Conservation (phyloP, 225 moss, liverwort and hornwort genomes). For the Bryoerythrophyllum caledonicum region DNA sequence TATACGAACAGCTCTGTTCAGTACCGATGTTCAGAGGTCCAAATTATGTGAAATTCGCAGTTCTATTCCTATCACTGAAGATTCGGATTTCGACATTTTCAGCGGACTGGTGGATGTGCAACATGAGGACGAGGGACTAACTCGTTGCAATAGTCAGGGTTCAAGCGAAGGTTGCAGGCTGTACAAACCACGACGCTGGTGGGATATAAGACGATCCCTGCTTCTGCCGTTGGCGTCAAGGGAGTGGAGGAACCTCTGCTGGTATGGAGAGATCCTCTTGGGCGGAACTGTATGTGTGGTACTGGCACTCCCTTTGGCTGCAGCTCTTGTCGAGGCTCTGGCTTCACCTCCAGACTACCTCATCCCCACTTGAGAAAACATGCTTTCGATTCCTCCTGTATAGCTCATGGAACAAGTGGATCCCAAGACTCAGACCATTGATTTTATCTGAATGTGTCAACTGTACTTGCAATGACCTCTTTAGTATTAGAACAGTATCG, state of each 20-base stretch:
- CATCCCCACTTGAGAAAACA: constrained; percentile 40
- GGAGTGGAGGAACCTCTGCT: constrained; percentile 42
- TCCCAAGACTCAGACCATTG: neutral
- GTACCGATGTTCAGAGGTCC: constrained; percentile 2
- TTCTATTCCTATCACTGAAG: constrained; percentile 20
- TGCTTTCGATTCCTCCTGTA: neutral
- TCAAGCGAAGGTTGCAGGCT: constrained; percentile 23
- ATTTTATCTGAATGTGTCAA: neutral
- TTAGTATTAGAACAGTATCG: neutral
- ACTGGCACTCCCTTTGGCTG: constrained; percentile 65
- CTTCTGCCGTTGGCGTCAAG: constrained; percentile 32
- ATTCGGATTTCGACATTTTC: constrained; percentile 18
- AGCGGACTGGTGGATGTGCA: constrained; percentile 17
- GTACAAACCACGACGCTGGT: constrained; percentile 13
- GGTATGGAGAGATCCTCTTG: constrained; percentile 58
- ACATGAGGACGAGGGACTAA: constrained; percentile 22
- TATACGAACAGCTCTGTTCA: neutral
- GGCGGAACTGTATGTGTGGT: constrained; percentile 61
- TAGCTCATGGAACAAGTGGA: neutral
- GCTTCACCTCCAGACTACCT: constrained; percentile 33
- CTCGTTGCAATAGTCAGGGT: constrained; percentile 24
- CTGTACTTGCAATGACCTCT: neutral
- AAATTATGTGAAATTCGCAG: constrained; percentile 19
- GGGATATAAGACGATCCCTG: constrained; percentile 20
- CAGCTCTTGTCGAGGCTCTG: constrained; percentile 43